phyloP scores from a whole-genome alignment of 306 rosid species.

The Prunus davidiana region DNA sequence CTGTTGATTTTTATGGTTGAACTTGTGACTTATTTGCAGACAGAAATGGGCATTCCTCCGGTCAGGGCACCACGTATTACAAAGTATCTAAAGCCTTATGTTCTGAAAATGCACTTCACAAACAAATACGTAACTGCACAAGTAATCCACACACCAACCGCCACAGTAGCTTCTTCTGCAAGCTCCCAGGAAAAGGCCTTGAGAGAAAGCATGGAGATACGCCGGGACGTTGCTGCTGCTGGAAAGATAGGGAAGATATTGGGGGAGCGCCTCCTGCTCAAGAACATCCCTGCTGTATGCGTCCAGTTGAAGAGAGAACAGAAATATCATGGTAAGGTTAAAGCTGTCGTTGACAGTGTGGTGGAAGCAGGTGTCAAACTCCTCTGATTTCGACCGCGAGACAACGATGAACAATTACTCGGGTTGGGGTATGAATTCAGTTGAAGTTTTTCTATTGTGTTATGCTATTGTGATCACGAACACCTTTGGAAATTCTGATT shows the following conservation, averaged over 20 bases:
- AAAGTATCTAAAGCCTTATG: constrained; percentile 75
- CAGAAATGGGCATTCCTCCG: constrained; percentile 75
- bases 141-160: constrained; percentile 79
- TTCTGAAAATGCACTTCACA: constrained; percentile 84
- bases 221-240: constrained; percentile 85
- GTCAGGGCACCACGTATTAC: constrained; percentile 54
- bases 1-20: neutral
- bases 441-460: neutral
- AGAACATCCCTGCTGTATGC: constrained; percentile 72
- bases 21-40: constrained; percentile 7
- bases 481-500: neutral
- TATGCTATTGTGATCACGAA: neutral
- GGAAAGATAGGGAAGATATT: constrained; percentile 78
- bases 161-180: constrained; percentile 77
- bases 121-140: constrained; percentile 76
- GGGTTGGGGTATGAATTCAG: neutral
- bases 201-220: constrained; percentile 57
- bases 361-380: constrained; percentile 70
- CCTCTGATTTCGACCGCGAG: constrained; percentile 31
- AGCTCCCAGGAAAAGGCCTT: constrained; percentile 79
- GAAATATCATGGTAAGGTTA: constrained; percentile 89
- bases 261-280: constrained; percentile 68
- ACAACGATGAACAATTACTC: neutral
- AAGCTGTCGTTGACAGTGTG: constrained; percentile 76
- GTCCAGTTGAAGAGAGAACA: constrained; percentile 88